Evolutionary conservation across 208 protist genomes (phyloP), one percentile per base, ranked within the genome.

Genomic region (Leishmania tarentolae): DNA sequence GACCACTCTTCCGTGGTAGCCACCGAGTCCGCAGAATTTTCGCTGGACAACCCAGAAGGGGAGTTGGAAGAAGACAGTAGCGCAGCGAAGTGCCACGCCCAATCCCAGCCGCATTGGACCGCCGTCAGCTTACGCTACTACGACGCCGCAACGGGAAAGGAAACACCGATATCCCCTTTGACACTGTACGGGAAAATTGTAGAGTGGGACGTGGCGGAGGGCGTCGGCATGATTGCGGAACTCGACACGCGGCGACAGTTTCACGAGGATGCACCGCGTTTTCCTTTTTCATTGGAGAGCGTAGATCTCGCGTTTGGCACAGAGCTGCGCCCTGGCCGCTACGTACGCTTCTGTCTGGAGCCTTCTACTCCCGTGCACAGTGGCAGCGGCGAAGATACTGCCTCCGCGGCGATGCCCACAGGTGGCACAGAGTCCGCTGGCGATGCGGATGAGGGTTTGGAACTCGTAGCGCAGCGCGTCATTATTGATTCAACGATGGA

Each of bases 321-420:
- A 1, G 76, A 86, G 63, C 28, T 93, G 69, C 69, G 76, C 28
- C 76, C 73, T 6, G 93, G 92, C 19, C 87, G 87, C 42, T 95
- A 87, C 68, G 90, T 97, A 40, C 88, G 88, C 47, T 97, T 97
- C 84, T 96, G 90, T 79, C 46, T 93, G 19, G 87, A 87, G 63
- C 40, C 73, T 46, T 40, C 69, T 24, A 21, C 69, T 73, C 44
- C 44, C 4, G 81, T 76, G 24, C 65, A 86, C 17, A 76, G 74
- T 72, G 83, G 52, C 7, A 72, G 76, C 3, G n/a, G 42, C 28
- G 69, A 75, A 80, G 65, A 69, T 44, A 19, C 31, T 24, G 65
- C 31, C 24, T 8, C 15, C 11, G 37, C 56, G 31, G 37, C 31
- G 47, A 50, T 57, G 15, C 21, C 42, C 46, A 28, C 11, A 42